Evolutionary conservation across 2,329 filamentous ascomycete genomes (phyloP).

Genomic region (Myrmaecium sp.): DNA sequence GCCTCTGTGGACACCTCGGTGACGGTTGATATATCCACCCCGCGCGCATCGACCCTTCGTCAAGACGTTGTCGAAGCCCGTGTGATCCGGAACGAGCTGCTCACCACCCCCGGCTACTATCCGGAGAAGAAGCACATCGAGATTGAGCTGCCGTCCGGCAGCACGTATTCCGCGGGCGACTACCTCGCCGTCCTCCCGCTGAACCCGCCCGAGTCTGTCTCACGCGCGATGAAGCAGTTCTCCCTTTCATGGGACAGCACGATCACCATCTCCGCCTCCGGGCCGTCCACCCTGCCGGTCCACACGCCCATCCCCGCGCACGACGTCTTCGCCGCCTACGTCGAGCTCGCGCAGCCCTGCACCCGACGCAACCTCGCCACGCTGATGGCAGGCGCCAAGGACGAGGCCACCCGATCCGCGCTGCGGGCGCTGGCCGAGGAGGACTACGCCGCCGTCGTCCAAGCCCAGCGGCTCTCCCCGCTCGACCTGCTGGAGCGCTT

Average conservation of each 20-base stretch:
- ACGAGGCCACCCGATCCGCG: constrained; percentile 31
- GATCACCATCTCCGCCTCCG: constrained; percentile 40
- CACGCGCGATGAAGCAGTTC: constrained; percentile 47
- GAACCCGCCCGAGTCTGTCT: constrained; percentile 46
- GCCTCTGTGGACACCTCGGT: constrained; percentile 12
- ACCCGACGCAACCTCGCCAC: constrained; percentile 44
- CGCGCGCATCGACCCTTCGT: constrained; percentile 17
- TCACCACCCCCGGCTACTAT: constrained; percentile 12
- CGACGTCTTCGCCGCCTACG: constrained; percentile 50
- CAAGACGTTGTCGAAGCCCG: constrained; percentile 20
- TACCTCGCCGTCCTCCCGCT: constrained; percentile 60
- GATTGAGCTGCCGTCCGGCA: constrained; percentile 19
- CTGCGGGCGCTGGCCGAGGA: constrained; percentile 31
- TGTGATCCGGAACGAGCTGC: constrained; percentile 15
- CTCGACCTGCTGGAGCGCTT: constrained; percentile 55
- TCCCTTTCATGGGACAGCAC: constrained; percentile 51
- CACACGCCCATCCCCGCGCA: constrained; percentile 42
- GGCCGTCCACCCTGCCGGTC: constrained; percentile 50
- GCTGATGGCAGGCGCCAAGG: constrained; percentile 31
- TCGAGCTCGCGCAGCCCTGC: constrained; percentile 56
- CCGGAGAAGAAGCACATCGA: constrained; percentile 11
- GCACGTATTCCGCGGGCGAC: constrained; percentile 55
- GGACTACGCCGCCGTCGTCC: constrained; percentile 20
- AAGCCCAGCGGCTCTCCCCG: constrained; percentile 41
- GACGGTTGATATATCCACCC: constrained; percentile 16